Base-by-base conservation (phyloP, 768 basidiomycete genomes). In the Daedaleopsis sinensis region DNA sequence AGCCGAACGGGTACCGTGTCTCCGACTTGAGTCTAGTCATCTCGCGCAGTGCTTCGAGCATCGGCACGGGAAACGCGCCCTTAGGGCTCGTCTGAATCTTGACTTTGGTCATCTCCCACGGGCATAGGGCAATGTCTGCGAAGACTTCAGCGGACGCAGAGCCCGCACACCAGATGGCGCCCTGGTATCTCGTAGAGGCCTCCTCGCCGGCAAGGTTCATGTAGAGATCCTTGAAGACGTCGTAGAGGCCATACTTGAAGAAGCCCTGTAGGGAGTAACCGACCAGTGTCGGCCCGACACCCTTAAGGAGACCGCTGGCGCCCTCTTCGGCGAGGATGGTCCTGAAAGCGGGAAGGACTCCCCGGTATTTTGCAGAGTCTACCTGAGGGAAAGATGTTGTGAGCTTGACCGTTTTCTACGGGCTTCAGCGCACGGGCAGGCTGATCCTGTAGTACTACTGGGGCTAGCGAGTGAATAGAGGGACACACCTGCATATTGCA, bases 161-260 rank as follows among this genome's bases (percentile, higher is more conserved):
- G 73, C 92, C 93, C 27, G 87, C 93, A 66, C 95, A 87, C 93
- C 95, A 97, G 78, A 98, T 94, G 60, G 82, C 82, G 65, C 90
- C 88, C 80, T 93, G 93, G 85, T 92, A 93, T 68, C 93, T 87
- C 57, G 83, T 76, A 24, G 90, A 74, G 44, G 84, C 78, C 73
- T 94, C 91, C 76, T 96, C 88, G 55, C 95, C 95, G 64, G 93
- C 88, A 66, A 89, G 72, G 84, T 95, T 95, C 83, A 87, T 87
- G 84, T 95, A 96, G 65, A 72, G 60, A 76, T 97, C 95, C 83
- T 96, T 98, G 91, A 96, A 98, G 72, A 91, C 75, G 79, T 98
- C 95, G 76, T 97, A 97, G 75, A 96, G 91, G 80, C 96, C 96
- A 76, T 93, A 97, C 79, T 98, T 98, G 90, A 96, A 94, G 86